Conservation (phyloP, 805 yeast genomes). For the Suhomyces xylopsoci region DNA sequence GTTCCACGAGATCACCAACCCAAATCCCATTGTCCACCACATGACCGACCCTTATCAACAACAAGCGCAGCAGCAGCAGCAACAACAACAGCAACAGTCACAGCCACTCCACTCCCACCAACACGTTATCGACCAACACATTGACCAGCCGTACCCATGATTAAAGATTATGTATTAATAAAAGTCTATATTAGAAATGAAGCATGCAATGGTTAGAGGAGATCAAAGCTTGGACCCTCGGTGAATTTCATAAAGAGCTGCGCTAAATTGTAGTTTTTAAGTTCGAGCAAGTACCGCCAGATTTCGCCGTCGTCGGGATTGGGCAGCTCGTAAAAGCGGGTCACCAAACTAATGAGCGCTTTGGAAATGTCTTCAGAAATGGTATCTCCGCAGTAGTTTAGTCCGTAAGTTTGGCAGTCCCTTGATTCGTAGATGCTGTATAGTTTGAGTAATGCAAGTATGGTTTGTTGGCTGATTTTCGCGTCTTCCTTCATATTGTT, state of each 20-base stretch:
- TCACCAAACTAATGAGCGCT: constrained; percentile 5
- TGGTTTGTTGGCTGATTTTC: neutral
- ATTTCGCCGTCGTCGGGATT: constrained; percentile 6
- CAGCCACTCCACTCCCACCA: constrained; percentile 12
- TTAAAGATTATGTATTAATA: neutral
- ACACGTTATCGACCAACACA: constrained; percentile 13
- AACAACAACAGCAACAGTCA: constrained; percentile 16
- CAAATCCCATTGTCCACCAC: constrained; percentile 32
- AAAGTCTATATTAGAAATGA: neutral
- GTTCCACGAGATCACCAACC: constrained; percentile 69
- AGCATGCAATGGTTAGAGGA: neutral
- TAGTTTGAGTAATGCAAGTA: constrained; percentile 1
- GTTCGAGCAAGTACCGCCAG: constrained; percentile 11
- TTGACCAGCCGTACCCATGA: constrained; percentile 7
- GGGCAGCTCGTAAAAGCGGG: constrained; percentile 4
- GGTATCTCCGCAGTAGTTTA: constrained; percentile 1
- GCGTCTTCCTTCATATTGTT: neutral
- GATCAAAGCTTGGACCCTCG: constrained; percentile 5
- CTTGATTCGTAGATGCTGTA: constrained; percentile 8
- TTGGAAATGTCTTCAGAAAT: constrained; percentile 9
- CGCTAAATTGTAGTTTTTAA: constrained; percentile 11
- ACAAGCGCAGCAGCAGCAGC: constrained; percentile 12
- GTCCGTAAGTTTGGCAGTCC: constrained; percentile 6
- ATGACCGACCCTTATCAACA: constrained; percentile 33
- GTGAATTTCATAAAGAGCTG: constrained; percentile 13